These are phyloP conservation scores for Huiozyma naganishii DNA, from an alignment of 805 yeast genomes.

Conservation along the genomic window DNA sequence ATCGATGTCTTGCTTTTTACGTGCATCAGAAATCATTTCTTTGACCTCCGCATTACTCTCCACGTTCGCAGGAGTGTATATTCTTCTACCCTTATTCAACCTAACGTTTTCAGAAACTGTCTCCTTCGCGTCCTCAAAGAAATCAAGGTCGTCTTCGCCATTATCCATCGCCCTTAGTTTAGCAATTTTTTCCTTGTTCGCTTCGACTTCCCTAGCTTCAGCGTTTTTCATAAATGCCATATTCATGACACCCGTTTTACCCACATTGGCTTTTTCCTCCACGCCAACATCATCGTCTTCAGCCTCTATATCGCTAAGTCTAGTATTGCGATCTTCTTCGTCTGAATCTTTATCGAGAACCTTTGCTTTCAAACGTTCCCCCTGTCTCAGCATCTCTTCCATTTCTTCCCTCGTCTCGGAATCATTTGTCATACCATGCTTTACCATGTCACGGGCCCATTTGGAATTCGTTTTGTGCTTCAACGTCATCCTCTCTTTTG, in stretches of 20 bases:
- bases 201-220: conserved; percentile 52
- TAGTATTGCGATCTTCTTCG: conserved; percentile 31
- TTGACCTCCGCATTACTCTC: conserved; percentile 24
- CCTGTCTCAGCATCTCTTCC: conserved; percentile 88
- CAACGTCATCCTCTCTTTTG: conserved; percentile 84
- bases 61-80: conserved; percentile 51
- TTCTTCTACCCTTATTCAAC: conserved; percentile 69
- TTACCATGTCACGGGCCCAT: conserved; percentile 88
- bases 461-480: conserved; percentile 79
- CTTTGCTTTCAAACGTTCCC: conserved; percentile 63
- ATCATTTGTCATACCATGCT: conserved; percentile 84
- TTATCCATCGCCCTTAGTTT: conserved; percentile 39
- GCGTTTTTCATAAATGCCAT: conserved; percentile 97
- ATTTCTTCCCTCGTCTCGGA: conserved; percentile 73
- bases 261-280: conserved; percentile 29
- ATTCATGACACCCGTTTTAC: conserved; percentile 78
- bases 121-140: conserved; percentile 23
- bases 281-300: conserved; percentile 33
- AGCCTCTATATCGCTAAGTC: conserved; percentile 40
- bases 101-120: conserved; percentile 36
- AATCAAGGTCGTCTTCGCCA: conserved; percentile 31
- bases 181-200: conserved; percentile 44
- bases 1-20: conserved; percentile 41
- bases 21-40: conserved; percentile 28
- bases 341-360: conserved; percentile 59